Evolutionary conservation across 176 grass and related monocot species (phyloP).

Genomic region (Ananas comosus): DNA sequence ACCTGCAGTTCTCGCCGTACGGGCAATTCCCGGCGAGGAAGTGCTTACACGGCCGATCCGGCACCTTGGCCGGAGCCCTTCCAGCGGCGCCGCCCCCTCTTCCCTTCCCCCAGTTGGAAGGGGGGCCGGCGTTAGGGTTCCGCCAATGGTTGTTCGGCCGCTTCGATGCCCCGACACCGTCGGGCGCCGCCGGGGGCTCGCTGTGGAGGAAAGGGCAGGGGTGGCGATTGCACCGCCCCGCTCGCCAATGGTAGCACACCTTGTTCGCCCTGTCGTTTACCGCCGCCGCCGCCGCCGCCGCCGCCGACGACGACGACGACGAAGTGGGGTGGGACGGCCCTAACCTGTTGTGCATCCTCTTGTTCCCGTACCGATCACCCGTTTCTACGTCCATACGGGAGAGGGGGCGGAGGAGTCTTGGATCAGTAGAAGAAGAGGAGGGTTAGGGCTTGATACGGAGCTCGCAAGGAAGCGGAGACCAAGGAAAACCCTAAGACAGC

Average conservation of each 20-base stretch:
- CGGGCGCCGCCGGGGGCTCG: constrained; percentile 30
- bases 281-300: background rate
- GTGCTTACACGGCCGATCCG: constrained; percentile 45
- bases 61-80: constrained; percentile 15
- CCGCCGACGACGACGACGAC: background rate
- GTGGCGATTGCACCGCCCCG: constrained; percentile 81
- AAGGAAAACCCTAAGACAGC: too few relatives aligned
- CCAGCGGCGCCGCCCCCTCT: constrained; percentile 23
- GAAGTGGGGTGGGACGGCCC: background rate
- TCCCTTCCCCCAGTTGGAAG: constrained; percentile 66
- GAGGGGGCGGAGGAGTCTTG: background rate
- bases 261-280: constrained; percentile 17
- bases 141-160: constrained; percentile 42
- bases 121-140: constrained; percentile 42
- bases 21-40: constrained; percentile 60
- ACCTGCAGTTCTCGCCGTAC: constrained; percentile 68
- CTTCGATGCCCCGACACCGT: constrained; percentile 30
- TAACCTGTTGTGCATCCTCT: constrained; percentile 14
- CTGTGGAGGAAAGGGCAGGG: constrained; percentile 88
- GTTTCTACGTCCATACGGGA: constrained; percentile 18
- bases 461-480: background rate
- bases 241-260: constrained; percentile 80
- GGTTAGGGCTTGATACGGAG: background rate
- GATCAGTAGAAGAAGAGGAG: background rate
- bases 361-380: constrained; percentile 15